Base-by-base conservation (phyloP, 75 land plant species). In the Selaginella tamariscina region DNA sequence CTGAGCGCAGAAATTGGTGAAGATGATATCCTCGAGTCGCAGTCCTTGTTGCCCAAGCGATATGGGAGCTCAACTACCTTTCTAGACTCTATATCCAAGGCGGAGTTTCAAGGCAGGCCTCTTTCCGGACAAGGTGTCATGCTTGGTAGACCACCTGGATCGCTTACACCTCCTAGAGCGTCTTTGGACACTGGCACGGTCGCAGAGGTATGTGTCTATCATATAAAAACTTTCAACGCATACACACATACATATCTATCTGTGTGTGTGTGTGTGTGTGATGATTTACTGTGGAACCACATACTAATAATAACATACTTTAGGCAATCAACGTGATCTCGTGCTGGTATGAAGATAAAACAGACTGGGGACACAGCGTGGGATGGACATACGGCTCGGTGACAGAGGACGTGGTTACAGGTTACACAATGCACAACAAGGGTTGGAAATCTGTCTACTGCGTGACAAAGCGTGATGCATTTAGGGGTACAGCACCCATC, bases 341-440 rank as follows among this genome's bases (percentile, higher is more conserved):
- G 1, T 76, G 82, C 75, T 76, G 74, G 77, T 84, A 84, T 56
- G 86, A 84, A 60, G 85, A 82, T 55, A 84, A 77, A 56, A 79
- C 82, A 0, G 82, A 85, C 56, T 85, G 86, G 86, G 86, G 86
- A 13, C 64, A 66, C 0, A 57, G 79, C 0, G 82, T 84, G 22
- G 86, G 86, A 2, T 87, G 88, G 86, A 82, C 82, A 56, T 83
- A 83, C 67, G 86, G 89, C 8, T 85, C 88, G 0, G 88, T 85
- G 13, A 84, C 89, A 1, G 89, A 86, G 65, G 89, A 86, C 57
- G 88, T 87, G 26, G 85, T 87, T 29, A 87, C 91, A 0, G 91
- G 91, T 5, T 87, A 80, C 68, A 39, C 85, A 31, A 87, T 87
- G 86, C 86, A 84, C 63, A 82, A 84, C 56, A 65, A 81, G 2